Evolutionary conservation across 441 rosid genomes (phyloP), one percentile per base, ranked within the genome.

Genomic region (Flueggea neowawraea): DNA sequence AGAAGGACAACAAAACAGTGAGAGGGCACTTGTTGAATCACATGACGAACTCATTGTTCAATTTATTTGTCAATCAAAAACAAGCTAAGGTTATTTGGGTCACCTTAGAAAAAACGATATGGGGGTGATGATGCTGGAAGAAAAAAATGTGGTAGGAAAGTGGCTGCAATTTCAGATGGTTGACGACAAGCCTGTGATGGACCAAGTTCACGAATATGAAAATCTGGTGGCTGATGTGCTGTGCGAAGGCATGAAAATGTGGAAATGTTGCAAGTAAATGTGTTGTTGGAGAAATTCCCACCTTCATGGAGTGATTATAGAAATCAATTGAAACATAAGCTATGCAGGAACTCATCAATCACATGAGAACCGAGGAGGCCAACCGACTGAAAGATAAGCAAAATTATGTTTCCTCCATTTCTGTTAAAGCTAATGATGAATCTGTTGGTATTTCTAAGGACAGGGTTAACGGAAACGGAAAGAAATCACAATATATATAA

Each of bases 81-180:
- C 31, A 7, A 1, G 33, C 16, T 6, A 64, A 64, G 10, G 43
- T 14, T 0, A 64, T 64, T 7, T 55, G 61, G 55, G n/a, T n/a
- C n/a, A n/a, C n/a, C n/a, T n/a, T n/a, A n/a, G n/a, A n/a, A n/a
- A n/a, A n/a, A n/a, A n/a, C n/a, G n/a, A n/a, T n/a, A n/a, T n/a
- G n/a, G n/a, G n/a, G n/a, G n/a, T 17, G 55, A 64, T 41, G 61
- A 64, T 64, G 55, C 49, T 5, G 22, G 61, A 10, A 64, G 32
- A 16, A 48, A 16, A 7, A 64, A 64, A 56, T 7, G 50, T 31
- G 4, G 45, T 45, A 0, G 56, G 48, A 5, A 56, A 64, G 31
- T 64, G 54, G 53, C 4, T 55, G 16, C 52, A 55, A 5, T 55
- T 48, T 12, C 6, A 44, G 32, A 63, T 55, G 67, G 50, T 52